Conservation (phyloP, 371 early-diverging fungal species). For the Conidiobolus incongruus region DNA sequence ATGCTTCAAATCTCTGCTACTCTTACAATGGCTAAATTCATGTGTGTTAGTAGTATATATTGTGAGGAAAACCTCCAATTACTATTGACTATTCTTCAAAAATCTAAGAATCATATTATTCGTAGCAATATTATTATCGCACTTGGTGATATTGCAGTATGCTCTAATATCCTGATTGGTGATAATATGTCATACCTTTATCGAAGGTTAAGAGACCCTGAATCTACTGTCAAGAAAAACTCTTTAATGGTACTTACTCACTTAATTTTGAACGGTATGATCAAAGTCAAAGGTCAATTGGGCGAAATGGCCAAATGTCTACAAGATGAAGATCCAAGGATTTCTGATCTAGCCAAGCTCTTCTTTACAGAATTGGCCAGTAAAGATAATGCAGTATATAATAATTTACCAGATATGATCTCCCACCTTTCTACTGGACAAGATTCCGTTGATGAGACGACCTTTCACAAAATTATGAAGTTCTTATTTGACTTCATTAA, state of each 20-base stretch:
- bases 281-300: slow-evolving; percentile 93
- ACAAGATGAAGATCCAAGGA: slow-evolving; percentile 64
- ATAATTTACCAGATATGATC: slow-evolving; percentile 93
- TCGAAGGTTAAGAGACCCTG: slow-evolving; percentile 58
- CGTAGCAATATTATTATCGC: slow-evolving; percentile 82
- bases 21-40: slow-evolving; percentile 74
- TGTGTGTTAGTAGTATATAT: slow-evolving; percentile 84
- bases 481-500: no score
- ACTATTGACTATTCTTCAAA: slow-evolving; percentile 70
- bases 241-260: slow-evolving; percentile 94
- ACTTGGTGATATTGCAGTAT: slow-evolving; percentile 88
- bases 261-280: slow-evolving; percentile 91
- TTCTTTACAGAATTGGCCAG: slow-evolving; percentile 88
- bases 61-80: slow-evolving; percentile 83
- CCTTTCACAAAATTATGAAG: no score
- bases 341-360: slow-evolving; percentile 71
- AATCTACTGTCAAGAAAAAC: slow-evolving; percentile 69
- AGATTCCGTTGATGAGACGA: no score
- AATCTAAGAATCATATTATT: slow-evolving; percentile 47
- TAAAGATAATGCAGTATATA: slow-evolving; percentile 94
- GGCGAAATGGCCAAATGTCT: slow-evolving; percentile 93
- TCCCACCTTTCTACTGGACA: slow-evolving; percentile 40
- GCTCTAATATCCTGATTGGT: slow-evolving; percentile 84
- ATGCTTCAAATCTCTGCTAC: slow-evolving; percentile 63
- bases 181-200: slow-evolving; percentile 83